phyloP scores from a whole-genome alignment of 1,284 basidiomycete genomes.

The Cystobasidiaceae sp. region DNA sequence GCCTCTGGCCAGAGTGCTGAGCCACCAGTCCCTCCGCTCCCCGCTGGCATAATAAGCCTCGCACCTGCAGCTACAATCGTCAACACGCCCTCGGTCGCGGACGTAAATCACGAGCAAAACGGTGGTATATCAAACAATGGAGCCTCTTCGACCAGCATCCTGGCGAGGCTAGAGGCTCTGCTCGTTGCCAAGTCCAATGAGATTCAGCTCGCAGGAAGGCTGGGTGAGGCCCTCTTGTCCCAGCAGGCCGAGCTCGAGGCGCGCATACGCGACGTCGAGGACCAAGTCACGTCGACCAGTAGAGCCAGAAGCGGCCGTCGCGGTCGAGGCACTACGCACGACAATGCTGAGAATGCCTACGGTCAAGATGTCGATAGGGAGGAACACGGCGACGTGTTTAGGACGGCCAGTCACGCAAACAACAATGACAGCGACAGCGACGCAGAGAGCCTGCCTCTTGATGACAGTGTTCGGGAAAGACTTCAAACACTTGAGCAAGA shows the following conservation, averaged over 20 bases:
- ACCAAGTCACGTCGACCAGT: too few species aligned
- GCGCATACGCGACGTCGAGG: conserved; percentile 69
- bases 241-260: conserved; percentile 88
- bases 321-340: conserved; percentile 1
- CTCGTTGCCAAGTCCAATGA: conserved; percentile 84
- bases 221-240: conserved; percentile 81
- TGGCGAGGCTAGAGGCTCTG: conserved; percentile 63
- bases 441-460: conserved; percentile 47
- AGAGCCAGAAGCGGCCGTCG: too few species aligned
- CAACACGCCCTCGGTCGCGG: not conserved
- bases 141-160: not conserved
- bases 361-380: not conserved
- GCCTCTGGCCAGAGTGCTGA: too few species aligned
- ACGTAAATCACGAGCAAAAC: too few species aligned
- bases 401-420: conserved; percentile 57
- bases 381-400: conserved; percentile 54
- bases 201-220: conserved; percentile 77
- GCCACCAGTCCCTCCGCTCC: not conserved
- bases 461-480: conserved; percentile 59
- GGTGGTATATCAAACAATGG: not conserved
- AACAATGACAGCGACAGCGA: too few species aligned
- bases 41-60: conserved; percentile 5
- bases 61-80: too few species aligned
- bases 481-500: conserved; percentile 73
- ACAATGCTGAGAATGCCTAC: not conserved